A percentile compares a stretch with the other conserved stretches of the same genome.
phyloP scores from a whole-genome alignment of 2,329 filamentous ascomycete species.

The Trichophyton verrucosum region DNA sequence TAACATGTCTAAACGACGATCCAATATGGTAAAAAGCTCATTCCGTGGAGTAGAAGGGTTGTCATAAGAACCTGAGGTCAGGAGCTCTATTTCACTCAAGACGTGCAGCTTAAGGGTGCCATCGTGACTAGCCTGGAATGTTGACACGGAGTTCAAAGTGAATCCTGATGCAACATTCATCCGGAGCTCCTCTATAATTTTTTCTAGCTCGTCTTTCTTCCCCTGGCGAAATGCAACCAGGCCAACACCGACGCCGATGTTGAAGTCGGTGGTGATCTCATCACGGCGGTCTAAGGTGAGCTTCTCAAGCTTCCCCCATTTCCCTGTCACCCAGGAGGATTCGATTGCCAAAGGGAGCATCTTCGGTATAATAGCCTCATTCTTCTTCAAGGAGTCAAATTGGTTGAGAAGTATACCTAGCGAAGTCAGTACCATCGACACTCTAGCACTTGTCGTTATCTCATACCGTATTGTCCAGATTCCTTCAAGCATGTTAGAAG shows the following conservation, averaged over 20 bases:
- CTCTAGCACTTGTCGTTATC: not conserved
- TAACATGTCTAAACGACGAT: conserved; percentile 72
- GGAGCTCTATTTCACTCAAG: conserved; percentile 72
- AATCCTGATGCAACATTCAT: conserved; percentile 60
- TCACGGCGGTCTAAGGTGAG: conserved; percentile 41
- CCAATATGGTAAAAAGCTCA: conserved; percentile 44
- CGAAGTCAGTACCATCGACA: not conserved
- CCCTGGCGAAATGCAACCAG: conserved; percentile 48
- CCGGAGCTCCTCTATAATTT: conserved; percentile 52
- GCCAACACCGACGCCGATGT: conserved; percentile 62
- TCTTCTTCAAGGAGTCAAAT: conserved; percentile 57
- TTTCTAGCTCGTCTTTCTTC: conserved; percentile 41
- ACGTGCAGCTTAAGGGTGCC: conserved; percentile 77
- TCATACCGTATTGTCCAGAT: conserved; percentile 80
- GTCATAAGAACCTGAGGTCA: conserved; percentile 36
- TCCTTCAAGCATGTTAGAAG: conserved; percentile 81
- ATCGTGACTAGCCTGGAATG: conserved; percentile 72
- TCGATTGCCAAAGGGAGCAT: conserved; percentile 78
- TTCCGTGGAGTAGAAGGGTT: conserved; percentile 13
- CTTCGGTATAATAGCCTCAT: conserved; percentile 42
- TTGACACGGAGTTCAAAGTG: conserved; percentile 63
- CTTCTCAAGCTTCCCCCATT: conserved; percentile 62
- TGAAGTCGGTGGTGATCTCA: conserved; percentile 54
- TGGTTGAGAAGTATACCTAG: conserved; percentile 75
- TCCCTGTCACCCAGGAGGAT: conserved; percentile 78